A percentile compares a stretch with the other conserved stretches of the same genome.
phyloP scores from a whole-genome alignment of 2,329 filamentous ascomycete genomes.

The Aspergillus awamori region DNA sequence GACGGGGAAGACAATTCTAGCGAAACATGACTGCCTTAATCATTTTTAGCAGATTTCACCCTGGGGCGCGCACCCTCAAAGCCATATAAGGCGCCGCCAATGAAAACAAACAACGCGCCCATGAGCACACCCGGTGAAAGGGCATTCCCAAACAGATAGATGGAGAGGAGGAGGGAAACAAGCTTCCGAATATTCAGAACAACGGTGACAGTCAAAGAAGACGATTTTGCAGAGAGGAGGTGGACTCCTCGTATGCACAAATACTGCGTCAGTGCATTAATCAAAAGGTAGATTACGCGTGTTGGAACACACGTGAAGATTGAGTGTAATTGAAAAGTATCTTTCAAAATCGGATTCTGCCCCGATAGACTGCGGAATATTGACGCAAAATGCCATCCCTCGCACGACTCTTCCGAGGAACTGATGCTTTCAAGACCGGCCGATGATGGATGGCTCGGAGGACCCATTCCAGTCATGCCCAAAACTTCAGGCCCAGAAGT shows the following conservation, averaged over 20 bases:
- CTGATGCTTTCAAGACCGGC: neutral
- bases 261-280: constrained; percentile 80
- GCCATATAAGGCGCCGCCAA: constrained; percentile 87
- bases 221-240: constrained; percentile 82
- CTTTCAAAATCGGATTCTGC: constrained; percentile 1
- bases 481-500: constrained; percentile 25
- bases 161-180: constrained; percentile 85
- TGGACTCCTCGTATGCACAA: constrained; percentile 96
- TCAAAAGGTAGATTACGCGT: constrained; percentile 42
- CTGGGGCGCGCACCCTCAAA: constrained; percentile 60
- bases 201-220: constrained; percentile 93
- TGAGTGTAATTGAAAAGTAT: constrained; percentile 19
- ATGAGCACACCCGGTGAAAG: constrained; percentile 75
- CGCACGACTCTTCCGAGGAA: neutral
- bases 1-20: too few species aligned
- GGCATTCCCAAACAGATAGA: constrained; percentile 89
- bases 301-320: constrained; percentile 35
- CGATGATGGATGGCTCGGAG: neutral
- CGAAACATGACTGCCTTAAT: constrained; percentile 11
- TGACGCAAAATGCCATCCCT: neutral
- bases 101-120: constrained; percentile 84
- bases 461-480: neutral
- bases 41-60: constrained; percentile 26
- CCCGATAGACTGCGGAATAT: neutral
- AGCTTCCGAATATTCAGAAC: constrained; percentile 94